Conservation (phyloP, 768 basidiomycete genomes). For the Neoboletus brunneissimus region DNA sequence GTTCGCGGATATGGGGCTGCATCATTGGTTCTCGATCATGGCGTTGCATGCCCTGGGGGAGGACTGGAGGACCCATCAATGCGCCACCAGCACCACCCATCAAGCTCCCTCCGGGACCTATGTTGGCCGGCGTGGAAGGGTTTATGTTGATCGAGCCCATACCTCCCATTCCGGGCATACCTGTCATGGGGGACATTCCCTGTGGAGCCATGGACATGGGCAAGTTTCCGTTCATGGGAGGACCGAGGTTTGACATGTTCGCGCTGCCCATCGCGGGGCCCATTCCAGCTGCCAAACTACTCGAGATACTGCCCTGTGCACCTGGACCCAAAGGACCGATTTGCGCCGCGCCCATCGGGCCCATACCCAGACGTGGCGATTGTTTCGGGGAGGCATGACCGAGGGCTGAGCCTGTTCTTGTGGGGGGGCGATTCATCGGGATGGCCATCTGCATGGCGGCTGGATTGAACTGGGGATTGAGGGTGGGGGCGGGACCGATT, state of each 20-base stretch:
- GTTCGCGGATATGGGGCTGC: constrained; percentile 27
- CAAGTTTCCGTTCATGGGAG: constrained; percentile 19
- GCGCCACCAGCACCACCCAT: constrained; percentile 32
- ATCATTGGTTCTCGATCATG: constrained; percentile 23
- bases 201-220: constrained; percentile 14
- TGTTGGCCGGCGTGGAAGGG: constrained; percentile 8
- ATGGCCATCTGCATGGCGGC: constrained; percentile 20
- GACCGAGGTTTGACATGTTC: constrained; percentile 9
- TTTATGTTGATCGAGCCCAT: constrained; percentile 26
- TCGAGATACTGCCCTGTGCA: constrained; percentile 15
- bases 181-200: constrained; percentile 14
- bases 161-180: constrained; percentile 14
- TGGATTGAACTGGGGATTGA: constrained; percentile 20
- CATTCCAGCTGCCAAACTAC: constrained; percentile 17
- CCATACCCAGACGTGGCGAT: constrained; percentile 24
- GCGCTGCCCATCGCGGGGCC: constrained; percentile 5
- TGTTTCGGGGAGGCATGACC: constrained; percentile 30
- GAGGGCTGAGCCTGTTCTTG: constrained; percentile 29
- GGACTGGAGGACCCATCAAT: constrained; percentile 40
- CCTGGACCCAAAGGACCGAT: constrained; percentile 12
- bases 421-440: constrained; percentile 29
- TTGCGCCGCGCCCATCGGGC: constrained; percentile 8
- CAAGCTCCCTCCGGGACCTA: constrained; percentile 23
- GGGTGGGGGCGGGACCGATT: constrained; percentile 9
- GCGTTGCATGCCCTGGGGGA: constrained; percentile 28